Conservation (phyloP, 2,329 filamentous ascomycete species). For the Paecilomyces sp. region DNA sequence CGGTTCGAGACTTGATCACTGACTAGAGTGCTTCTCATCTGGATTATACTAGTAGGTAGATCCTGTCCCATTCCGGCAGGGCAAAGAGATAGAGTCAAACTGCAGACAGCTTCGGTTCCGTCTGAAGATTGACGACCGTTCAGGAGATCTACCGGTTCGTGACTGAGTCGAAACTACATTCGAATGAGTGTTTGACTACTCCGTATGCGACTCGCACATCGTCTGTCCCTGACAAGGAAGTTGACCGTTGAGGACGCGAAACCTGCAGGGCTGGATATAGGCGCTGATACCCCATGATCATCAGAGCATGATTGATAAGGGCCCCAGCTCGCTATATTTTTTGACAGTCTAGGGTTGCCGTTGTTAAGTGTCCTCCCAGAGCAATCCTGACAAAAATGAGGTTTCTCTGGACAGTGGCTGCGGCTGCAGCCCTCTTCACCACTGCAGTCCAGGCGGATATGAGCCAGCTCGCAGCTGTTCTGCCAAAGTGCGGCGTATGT, state of each 20-base stretch:
- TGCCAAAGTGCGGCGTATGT: constrained; percentile 18
- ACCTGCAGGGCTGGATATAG: neutral
- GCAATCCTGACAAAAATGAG: neutral
- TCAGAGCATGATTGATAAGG: constrained; percentile 4
- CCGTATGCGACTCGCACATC: neutral
- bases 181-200: neutral
- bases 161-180: neutral
- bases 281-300: neutral
- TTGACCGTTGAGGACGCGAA: neutral
- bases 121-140: neutral
- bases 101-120: neutral
- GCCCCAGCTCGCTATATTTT: constrained; percentile 5
- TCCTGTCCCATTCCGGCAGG: neutral
- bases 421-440: neutral
- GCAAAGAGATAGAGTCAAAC: neutral
- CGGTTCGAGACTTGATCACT: neutral
- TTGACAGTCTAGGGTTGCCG: constrained; percentile 2
- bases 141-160: neutral
- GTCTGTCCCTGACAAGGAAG: neutral
- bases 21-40: neutral
- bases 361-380: neutral
- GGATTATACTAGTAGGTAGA: neutral
- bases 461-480: constrained; percentile 6
- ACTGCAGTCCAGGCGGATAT: neutral
- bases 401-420: neutral